A percentile compares a stretch with the other conserved stretches of the same genome.
phyloP scores from a whole-genome alignment of 2,329 filamentous ascomycete genomes.

The Penicillium sp. region DNA sequence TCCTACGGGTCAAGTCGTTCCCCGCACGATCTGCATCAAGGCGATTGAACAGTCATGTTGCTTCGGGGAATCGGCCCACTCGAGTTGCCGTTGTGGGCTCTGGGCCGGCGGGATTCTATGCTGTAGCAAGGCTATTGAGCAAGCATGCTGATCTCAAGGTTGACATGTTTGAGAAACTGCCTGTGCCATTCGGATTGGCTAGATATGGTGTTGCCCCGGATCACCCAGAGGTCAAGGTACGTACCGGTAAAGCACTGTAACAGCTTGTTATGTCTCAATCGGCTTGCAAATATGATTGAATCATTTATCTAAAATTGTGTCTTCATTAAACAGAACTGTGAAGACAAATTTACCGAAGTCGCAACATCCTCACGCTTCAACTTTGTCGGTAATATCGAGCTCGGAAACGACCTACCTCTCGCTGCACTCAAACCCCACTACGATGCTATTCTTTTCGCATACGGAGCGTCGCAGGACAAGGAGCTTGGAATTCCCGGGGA shows the following conservation, averaged over 20 bases:
- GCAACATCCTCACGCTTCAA: conserved; percentile 79
- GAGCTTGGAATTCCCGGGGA: conserved; percentile 80
- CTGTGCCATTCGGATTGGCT: conserved; percentile 89
- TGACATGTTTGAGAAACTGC: conserved; percentile 95
- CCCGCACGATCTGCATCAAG: conserved; percentile 13
- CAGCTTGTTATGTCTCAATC: not conserved
- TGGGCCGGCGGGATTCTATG: conserved; percentile 94
- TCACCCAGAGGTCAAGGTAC: conserved; percentile 95
- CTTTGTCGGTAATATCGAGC: conserved; percentile 84
- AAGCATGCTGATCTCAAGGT: conserved; percentile 71
- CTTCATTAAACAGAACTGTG: conserved; percentile 69
- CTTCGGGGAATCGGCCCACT: conserved; percentile 54
- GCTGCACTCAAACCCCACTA: conserved; percentile 74
- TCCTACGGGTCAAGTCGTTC: conserved; percentile 3
- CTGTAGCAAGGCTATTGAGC: conserved; percentile 79
- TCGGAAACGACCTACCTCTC: conserved; percentile 71
- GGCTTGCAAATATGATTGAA: not conserved
- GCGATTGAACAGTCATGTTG: conserved; percentile 32
- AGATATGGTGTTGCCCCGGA: conserved; percentile 96
- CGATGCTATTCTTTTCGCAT: conserved; percentile 87
- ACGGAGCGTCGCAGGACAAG: conserved; percentile 84
- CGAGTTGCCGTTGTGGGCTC: conserved; percentile 89
- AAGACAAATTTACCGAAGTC: conserved; percentile 89
- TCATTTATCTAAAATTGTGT: not conserved
- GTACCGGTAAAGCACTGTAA: not conserved